A percentile compares a stretch with the other conserved stretches of the same genome.
Conservation (phyloP, 1,139 yeast species). For the Diutina pseudorugosa region DNA sequence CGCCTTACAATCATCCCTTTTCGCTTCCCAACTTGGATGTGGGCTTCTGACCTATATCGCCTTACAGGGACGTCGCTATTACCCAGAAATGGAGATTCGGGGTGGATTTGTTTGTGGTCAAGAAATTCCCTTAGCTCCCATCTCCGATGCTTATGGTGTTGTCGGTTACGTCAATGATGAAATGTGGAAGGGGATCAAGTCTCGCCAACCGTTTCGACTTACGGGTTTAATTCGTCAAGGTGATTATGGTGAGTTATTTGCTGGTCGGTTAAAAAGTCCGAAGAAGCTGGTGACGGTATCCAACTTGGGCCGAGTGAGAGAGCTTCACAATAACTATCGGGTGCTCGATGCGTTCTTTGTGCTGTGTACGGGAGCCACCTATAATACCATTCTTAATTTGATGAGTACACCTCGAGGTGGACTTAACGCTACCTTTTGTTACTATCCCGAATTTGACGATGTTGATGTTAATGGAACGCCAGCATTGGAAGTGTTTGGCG, state of each 20-base stretch:
- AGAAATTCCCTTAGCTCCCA: neutral
- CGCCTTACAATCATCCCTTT: neutral
- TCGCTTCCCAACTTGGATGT: neutral
- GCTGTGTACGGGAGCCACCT: neutral
- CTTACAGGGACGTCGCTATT: neutral
- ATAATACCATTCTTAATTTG: neutral
- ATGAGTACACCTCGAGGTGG: neutral
- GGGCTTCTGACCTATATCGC: neutral
- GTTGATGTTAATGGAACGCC: neutral
- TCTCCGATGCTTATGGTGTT: neutral
- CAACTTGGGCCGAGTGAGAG: neutral
- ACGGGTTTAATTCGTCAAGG: neutral
- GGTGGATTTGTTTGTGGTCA: constrained; percentile 3
- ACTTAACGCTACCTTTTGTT: neutral
- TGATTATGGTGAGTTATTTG: neutral
- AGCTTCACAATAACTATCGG: neutral
- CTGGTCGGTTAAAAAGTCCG: neutral
- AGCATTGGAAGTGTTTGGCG: neutral
- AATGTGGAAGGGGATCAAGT: neutral
- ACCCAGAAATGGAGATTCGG: neutral
- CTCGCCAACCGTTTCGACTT: neutral
- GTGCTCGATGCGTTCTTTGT: constrained; percentile 3
- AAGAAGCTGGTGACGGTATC: constrained; percentile 2
- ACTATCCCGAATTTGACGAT: neutral
- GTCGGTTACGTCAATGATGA: neutral